Evolutionary conservation across 768 basidiomycete genomes (phyloP).

Genomic region (Lactifluus echinatus): DNA sequence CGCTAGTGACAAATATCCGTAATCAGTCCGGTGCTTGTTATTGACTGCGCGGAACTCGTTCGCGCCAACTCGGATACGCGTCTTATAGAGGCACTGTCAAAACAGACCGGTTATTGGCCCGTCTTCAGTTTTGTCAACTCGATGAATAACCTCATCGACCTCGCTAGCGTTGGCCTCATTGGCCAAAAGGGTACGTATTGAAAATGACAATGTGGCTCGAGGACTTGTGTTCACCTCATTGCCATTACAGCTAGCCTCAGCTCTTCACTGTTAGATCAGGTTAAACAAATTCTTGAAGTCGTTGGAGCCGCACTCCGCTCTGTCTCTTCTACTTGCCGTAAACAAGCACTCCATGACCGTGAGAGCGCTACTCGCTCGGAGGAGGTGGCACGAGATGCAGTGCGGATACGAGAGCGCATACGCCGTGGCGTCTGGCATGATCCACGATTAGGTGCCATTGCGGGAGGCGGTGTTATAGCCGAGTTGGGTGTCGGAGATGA

Average conservation of each 20-base stretch:
- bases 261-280: conserved; percentile 68
- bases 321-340: conserved; percentile 45
- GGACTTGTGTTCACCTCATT: neutral
- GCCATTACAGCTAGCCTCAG: conserved; percentile 63
- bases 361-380: conserved; percentile 32
- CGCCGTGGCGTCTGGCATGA: conserved; percentile 74
- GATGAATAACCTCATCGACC: conserved; percentile 73
- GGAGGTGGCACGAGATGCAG: conserved; percentile 32
- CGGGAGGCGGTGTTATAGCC: conserved; percentile 79
- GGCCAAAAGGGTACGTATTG: conserved; percentile 75
- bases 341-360: conserved; percentile 33
- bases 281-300: conserved; percentile 77
- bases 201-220: neutral
- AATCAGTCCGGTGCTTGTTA: conserved; percentile 41
- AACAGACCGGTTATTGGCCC: conserved; percentile 84
- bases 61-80: conserved; percentile 60
- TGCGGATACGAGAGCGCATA: conserved; percentile 39
- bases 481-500: conserved; percentile 85
- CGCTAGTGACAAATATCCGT: conserved; percentile 38
- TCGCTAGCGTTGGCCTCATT: conserved; percentile 90
- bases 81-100: conserved; percentile 61
- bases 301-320: conserved; percentile 62
- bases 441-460: conserved; percentile 72
- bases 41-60: conserved; percentile 74
- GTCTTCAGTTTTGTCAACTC: conserved; percentile 81